Evolutionary conservation across 2,329 filamentous ascomycete species (phyloP), one percentile per base, ranked within the genome.

Genomic region (Aspergillus fischeri): DNA sequence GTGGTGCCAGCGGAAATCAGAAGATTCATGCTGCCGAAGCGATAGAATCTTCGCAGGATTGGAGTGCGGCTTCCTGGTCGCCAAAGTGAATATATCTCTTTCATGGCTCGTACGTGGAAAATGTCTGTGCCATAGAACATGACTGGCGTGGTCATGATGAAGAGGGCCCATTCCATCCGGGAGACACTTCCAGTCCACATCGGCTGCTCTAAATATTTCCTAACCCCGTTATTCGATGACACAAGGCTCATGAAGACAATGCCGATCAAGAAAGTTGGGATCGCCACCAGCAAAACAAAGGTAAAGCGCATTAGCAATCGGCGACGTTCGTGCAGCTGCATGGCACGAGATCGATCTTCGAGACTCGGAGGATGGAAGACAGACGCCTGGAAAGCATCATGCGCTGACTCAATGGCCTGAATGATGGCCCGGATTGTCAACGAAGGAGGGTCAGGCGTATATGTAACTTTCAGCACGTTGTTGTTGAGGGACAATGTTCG

Each of bases 11-110:
- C 81, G 7, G 89, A 94, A 75, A 97, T 92, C 58, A 97, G 82
- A 78, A 95, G 88, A 70, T 96, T 96, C 92, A 97, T 97, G 77
- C 92, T 96, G 8, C 92, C 92, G 67, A 97, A 97, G n/a, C 89
- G 86, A 72, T 92, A 91, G 68, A 97, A 92, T 14, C 92, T 82
- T 64, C 88, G 83, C 17, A 90, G 65, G 3, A 95, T 71, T 0
- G 91, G 89, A 1, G 87, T 87, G 41, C 82, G 84, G 69, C 91
- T 96, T 28, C 86, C 84, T 2, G 78, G 85, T 24, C 88, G 83
- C 92, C 92, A 97, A 61, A 96, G 79, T 0, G 86, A 81, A 59
- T 81, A 80, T 11, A 97, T 77, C 66, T 96, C 92, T 70, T 92
- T 94, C 63, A 92, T 70, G 0, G 91, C 89, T 44, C 90, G 83